Evolutionary conservation across 495 filamentous ascomycete species (phyloP).

Genomic region (Penicillium silybi): DNA sequence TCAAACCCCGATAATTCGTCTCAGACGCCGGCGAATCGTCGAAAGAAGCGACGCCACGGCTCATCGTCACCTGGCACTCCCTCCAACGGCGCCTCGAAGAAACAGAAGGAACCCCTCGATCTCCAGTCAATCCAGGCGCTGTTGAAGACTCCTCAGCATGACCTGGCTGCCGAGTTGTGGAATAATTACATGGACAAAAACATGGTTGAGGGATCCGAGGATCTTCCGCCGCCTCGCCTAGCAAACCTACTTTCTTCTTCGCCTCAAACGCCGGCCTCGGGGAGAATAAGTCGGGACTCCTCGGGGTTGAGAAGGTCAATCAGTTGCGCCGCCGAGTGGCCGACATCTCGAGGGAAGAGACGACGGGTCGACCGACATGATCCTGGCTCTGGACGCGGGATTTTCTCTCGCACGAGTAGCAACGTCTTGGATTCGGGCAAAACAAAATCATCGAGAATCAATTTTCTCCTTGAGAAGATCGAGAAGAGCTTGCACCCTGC

Average conservation of each 20-base stretch:
- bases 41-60: constrained; percentile 70
- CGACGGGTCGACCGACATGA: constrained; percentile 34
- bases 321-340: constrained; percentile 68
- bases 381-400: constrained; percentile 31
- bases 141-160: constrained; percentile 70
- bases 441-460: constrained; percentile 57
- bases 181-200: constrained; percentile 63
- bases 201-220: constrained; percentile 33
- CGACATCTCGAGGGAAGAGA: constrained; percentile 53
- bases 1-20: constrained; percentile 37
- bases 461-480: constrained; percentile 61
- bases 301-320: constrained; percentile 60
- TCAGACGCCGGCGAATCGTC: constrained; percentile 49
- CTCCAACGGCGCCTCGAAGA: constrained; percentile 44
- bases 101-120: constrained; percentile 42
- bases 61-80: constrained; percentile 79
- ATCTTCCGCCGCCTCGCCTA: constrained; percentile 49
- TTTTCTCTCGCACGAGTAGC: constrained; percentile 48
- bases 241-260: constrained; percentile 68
- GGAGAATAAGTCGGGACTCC: constrained; percentile 40
- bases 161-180: constrained; percentile 85
- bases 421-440: constrained; percentile 46
- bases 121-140: constrained; percentile 52
- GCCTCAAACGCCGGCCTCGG: constrained; percentile 54
- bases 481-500: constrained; percentile 54